Evolutionary conservation across 2,329 filamentous ascomycete genomes (phyloP).

Genomic region (Ascocoryne sarcoides): DNA sequence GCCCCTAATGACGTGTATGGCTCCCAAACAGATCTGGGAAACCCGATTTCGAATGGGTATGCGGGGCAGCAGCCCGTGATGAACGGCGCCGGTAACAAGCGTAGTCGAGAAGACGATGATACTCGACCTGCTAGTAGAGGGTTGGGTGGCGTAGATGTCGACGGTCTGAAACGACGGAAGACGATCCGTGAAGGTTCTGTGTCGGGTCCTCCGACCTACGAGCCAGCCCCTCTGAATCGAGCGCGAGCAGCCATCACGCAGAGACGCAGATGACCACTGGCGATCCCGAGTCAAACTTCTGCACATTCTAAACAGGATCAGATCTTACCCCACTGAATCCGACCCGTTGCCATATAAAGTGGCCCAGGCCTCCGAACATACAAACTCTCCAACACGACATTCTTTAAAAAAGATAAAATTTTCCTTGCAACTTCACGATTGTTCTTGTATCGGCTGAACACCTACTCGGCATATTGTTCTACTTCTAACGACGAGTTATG

Average conservation of each 20-base stretch:
- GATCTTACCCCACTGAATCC: slow-evolving; percentile 6
- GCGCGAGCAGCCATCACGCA: slow-evolving; percentile 37
- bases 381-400: slow-evolving; percentile 22
- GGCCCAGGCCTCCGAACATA: slow-evolving; percentile 24
- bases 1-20: slow-evolving; percentile 62
- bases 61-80: slow-evolving; percentile 52
- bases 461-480: slow-evolving; percentile 30
- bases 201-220: slow-evolving; percentile 39
- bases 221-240: slow-evolving; percentile 35
- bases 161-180: slow-evolving; percentile 66
- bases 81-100: slow-evolving; percentile 48
- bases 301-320: slow-evolving; percentile 19
- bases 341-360: slow-evolving; percentile 11
- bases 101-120: slow-evolving; percentile 36
- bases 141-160: slow-evolving; percentile 39
- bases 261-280: slow-evolving; percentile 23
- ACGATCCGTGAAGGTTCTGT: slow-evolving; percentile 56
- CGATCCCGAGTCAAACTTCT: slow-evolving; percentile 14
- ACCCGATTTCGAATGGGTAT: slow-evolving; percentile 53
- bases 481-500: slow-evolving; percentile 34
- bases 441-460: slow-evolving; percentile 33
- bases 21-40: slow-evolving; percentile 50
- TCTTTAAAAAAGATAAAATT: slow-evolving; percentile 22
- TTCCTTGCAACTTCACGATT: slow-evolving; percentile 22
- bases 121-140: slow-evolving; percentile 52